Conservation (phyloP, 345 rosid species). For the Laguncularia racemosa region DNA sequence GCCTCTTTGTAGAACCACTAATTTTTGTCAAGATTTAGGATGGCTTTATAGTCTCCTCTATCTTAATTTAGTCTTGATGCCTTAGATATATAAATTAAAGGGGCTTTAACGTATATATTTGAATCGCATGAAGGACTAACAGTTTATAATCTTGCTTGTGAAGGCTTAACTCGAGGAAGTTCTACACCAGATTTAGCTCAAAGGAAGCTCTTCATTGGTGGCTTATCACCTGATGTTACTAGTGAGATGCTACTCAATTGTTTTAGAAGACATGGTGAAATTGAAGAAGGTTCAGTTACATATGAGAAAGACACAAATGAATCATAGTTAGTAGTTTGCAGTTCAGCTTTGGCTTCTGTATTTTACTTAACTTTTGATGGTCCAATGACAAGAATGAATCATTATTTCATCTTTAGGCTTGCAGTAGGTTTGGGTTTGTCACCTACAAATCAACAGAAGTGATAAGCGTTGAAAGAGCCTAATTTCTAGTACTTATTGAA, state of each 20-base stretch:
- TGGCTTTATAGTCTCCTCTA: too few relatives aligned
- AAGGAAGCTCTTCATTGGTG: slow-evolving; percentile 60
- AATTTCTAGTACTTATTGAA: too few relatives aligned
- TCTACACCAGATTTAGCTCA: slow-evolving; percentile 39
- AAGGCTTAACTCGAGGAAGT: slow-evolving; percentile 43
- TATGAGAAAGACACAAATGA: too few relatives aligned
- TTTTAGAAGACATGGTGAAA: slow-evolving; percentile 47
- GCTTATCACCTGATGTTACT: slow-evolving; percentile 49
- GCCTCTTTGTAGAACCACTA: too few relatives aligned
- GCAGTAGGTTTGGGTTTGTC: too few relatives aligned
- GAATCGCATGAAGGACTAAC: slow-evolving; percentile 48
- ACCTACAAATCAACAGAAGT: too few relatives aligned
- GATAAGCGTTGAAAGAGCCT: too few relatives aligned
- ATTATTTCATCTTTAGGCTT: too few relatives aligned
- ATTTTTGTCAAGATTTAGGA: too few relatives aligned
- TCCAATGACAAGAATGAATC: neutral
- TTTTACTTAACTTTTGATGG: neutral
- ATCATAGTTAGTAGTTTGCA: slow-evolving; percentile 8
- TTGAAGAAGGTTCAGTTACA: too few relatives aligned
- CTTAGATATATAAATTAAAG: neutral
- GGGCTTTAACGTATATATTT: neutral
- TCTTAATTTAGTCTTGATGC: too few relatives aligned
- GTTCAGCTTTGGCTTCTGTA: neutral
- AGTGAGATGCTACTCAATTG: slow-evolving; percentile 44
- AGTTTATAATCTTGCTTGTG: slow-evolving; percentile 58